Conservation (phyloP, 768 basidiomycete species). For the Kwoniella dendrophila region DNA sequence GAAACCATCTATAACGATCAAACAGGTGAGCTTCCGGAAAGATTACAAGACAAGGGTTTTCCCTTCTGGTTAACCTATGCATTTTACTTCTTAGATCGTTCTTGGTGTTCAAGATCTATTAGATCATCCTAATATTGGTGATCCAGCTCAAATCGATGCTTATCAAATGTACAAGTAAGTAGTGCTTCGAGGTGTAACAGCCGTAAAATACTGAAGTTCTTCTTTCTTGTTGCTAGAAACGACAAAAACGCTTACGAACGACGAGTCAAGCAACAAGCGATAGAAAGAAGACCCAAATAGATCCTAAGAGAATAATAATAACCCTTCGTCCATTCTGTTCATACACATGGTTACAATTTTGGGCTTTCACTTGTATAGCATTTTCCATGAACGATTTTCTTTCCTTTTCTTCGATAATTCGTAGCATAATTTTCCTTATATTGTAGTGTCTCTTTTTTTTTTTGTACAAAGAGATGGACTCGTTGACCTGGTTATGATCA, state of each 20-base stretch:
- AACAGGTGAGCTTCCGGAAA: conserved; percentile 73
- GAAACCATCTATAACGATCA: conserved; percentile 99
- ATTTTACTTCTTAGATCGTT: conserved; percentile 67
- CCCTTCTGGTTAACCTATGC: neutral
- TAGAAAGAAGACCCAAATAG: conserved; percentile 86
- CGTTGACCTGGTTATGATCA: too few species aligned
- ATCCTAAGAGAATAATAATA: too few species aligned
- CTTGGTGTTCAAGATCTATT: conserved; percentile 94
- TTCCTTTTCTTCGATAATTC: neutral
- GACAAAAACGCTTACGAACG: conserved; percentile 90
- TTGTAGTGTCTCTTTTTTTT: neutral
- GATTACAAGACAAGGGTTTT: neutral
- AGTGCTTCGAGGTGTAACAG: neutral
- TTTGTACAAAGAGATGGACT: too few species aligned
- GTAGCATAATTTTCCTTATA: neutral
- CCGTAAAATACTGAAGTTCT: neutral
- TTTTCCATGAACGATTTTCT: too few species aligned
- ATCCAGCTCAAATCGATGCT: conserved; percentile 97
- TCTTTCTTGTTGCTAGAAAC: conserved; percentile 63
- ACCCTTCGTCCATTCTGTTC: too few species aligned
- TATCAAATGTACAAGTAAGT: conserved; percentile 98
- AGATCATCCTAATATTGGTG: conserved; percentile 92
- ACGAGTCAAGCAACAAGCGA: conserved; percentile 79
- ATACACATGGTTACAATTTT: too few species aligned
- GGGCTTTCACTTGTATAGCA: too few species aligned